Conservation (phyloP, 768 basidiomycete genomes). For the Rhizopogon rudus region DNA sequence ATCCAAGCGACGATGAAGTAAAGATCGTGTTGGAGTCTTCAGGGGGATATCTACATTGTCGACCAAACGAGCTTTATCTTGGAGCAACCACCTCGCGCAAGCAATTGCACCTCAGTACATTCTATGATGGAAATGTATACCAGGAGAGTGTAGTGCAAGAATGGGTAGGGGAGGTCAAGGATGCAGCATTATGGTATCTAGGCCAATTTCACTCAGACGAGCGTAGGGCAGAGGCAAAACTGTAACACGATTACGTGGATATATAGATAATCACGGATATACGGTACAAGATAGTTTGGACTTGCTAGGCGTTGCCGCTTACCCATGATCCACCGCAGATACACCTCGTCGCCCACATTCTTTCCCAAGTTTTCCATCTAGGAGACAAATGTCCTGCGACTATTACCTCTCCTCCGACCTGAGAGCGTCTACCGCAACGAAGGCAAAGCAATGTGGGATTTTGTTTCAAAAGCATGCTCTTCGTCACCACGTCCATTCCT, state of each 20-base stretch:
- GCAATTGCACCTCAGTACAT: constrained; percentile 28
- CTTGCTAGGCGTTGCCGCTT: constrained; percentile 10
- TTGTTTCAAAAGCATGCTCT: constrained; percentile 42
- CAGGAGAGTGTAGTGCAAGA: constrained; percentile 35
- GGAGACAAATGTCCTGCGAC: constrained; percentile 30
- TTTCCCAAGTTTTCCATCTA: constrained; percentile 62
- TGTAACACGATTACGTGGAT: background rate
- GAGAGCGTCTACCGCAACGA: constrained; percentile 58
- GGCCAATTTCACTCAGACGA: constrained; percentile 10
- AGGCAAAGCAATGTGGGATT: constrained; percentile 43
- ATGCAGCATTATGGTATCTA: constrained; percentile 28
- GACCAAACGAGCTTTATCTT: constrained; percentile 41
- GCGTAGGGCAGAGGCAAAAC: constrained; percentile 6
- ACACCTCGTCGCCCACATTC: constrained; percentile 53
- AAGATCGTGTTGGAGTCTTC: constrained; percentile 7
- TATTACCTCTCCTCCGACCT: constrained; percentile 31
- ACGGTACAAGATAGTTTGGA: background rate
- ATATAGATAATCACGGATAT: background rate
- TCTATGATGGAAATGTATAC: constrained; percentile 44
- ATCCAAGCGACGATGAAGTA: background rate
- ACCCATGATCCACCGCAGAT: constrained; percentile 71
- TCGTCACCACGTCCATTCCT: constrained; percentile 58
- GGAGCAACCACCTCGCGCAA: constrained; percentile 32
- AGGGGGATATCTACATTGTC: constrained; percentile 30
- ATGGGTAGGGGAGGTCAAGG: constrained; percentile 43